phyloP scores from a whole-genome alignment of 768 basidiomycete species.

The Boletellus ananiceps region DNA sequence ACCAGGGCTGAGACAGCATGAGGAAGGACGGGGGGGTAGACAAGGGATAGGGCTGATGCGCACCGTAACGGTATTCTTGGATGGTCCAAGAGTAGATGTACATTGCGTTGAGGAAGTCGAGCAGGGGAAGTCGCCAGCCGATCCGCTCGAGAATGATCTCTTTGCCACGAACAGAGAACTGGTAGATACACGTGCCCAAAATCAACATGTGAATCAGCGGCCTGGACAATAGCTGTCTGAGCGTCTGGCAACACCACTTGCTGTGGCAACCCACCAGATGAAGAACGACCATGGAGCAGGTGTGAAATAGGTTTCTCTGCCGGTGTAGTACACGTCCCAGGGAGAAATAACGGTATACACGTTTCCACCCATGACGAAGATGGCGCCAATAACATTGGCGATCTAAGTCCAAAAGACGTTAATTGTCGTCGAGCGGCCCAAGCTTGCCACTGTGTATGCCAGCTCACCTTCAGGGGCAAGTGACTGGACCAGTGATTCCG shows the following conservation, averaged over 20 bases:
- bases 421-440: conserved; percentile 1
- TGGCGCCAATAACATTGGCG: conserved; percentile 51
- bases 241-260: not conserved
- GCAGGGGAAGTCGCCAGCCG: conserved; percentile 60
- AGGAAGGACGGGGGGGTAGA: not conserved
- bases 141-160: conserved; percentile 58
- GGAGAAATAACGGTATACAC: conserved; percentile 58
- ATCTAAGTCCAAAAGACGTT: conserved; percentile 29
- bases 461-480: conserved; percentile 49
- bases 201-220: conserved; percentile 62
- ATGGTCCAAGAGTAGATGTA: conserved; percentile 58
- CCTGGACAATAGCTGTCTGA: conserved; percentile 29
- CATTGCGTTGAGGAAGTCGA: conserved; percentile 60
- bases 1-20: conserved; percentile 28
- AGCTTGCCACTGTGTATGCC: not conserved
- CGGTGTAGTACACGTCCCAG: conserved; percentile 41
- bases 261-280: conserved; percentile 43
- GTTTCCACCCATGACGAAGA: conserved; percentile 57
- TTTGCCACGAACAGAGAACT: conserved; percentile 52
- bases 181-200: conserved; percentile 60
- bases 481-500: conserved; percentile 43
- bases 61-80: conserved; percentile 44
- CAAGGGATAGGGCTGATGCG: conserved; percentile 14
- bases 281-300: conserved; percentile 60
- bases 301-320: conserved; percentile 64